phyloP scores from a whole-genome alignment of 2,329 filamentous ascomycete genomes.

The Botrytis medusae region DNA sequence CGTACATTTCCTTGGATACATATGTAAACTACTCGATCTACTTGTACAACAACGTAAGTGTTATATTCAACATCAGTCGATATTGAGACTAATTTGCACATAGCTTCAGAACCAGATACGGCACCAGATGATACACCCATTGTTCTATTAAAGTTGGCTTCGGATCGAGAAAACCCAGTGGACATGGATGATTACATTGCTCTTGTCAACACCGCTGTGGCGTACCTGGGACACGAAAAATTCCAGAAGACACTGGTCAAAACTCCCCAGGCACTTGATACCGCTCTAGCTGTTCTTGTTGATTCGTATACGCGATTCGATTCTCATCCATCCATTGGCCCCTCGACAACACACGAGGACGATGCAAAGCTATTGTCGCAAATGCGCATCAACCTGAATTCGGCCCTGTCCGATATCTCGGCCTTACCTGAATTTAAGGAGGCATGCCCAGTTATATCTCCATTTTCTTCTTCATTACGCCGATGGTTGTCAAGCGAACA shows the following conservation, averaged over 20 bases:
- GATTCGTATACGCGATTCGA: conserved; percentile 49
- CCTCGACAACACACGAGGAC: conserved; percentile 37
- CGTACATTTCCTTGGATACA: conserved; percentile 49
- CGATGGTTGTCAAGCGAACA: conserved; percentile 49
- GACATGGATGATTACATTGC: conserved; percentile 57
- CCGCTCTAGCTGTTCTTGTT: conserved; percentile 51
- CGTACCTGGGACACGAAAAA: conserved; percentile 55
- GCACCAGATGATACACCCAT: conserved; percentile 48
- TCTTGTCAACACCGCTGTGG: conserved; percentile 52
- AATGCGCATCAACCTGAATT: conserved; percentile 52
- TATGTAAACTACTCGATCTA: conserved; percentile 57
- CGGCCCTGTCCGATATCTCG: conserved; percentile 52
- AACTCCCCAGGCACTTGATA: conserved; percentile 36
- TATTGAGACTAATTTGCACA: not conserved
- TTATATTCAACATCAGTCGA: not conserved
- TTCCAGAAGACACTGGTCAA: conserved; percentile 52
- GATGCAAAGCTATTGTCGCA: conserved; percentile 52
- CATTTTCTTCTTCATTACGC: conserved; percentile 46
- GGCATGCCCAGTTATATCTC: conserved; percentile 46
- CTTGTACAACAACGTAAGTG: conserved; percentile 51
- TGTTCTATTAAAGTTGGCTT: conserved; percentile 52
- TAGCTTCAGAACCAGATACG: conserved; percentile 37
- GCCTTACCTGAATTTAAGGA: conserved; percentile 49
- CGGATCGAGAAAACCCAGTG: conserved; percentile 42
- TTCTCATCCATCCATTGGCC: conserved; percentile 34